Evolutionary conservation across 2,329 filamentous ascomycete genomes (phyloP), one percentile per base, ranked within the genome.

Genomic region (Paraconiothyrium sp.): DNA sequence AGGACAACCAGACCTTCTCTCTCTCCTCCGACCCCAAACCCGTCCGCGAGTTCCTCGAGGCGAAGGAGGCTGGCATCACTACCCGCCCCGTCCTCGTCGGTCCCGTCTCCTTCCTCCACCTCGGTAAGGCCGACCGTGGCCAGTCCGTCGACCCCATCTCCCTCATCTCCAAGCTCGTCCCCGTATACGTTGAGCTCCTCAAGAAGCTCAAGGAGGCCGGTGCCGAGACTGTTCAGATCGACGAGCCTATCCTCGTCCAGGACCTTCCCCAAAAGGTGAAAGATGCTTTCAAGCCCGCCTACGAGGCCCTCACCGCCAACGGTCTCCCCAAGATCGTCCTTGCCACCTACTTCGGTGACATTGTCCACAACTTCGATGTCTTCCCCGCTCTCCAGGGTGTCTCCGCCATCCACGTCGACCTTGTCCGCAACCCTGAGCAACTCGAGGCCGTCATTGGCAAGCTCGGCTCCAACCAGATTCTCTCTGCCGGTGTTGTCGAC

Each of bases 291-390:
- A 97, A 97, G 90, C 92, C 95, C 70, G 89, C 93, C 62, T 99
- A 99, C 78, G 92, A 97, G 87, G 94, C 93, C 85, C 86, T 99
- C 65, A 82, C 88, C 62, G 92, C 92, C 78, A 86, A 85, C 84
- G 90, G 90, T 82, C 91, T 94, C 78, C 94, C 95, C 77, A 90
- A 94, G 81, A 83, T 98, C 62, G 88, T 95, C 75, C 88, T 99
- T 76, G 91, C 95, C 81, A 98, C 95, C 78, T 99, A 98, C 89
- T 99, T 99, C 79, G 95, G 95, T 85, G 95, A 99, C 83, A 93
- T 99, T 71, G 93, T 98, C 76, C 95, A 99, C 91, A 99, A 99
- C 90, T 89, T 97, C 72, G 93, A 97, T 77, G 89, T 93, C 71
- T 83, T 99, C 75, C 88, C 92, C 78, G 88, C 90, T 80, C 80